A percentile compares a stretch with the other conserved stretches of the same genome.
Evolutionary conservation across 177 flowering plant species (phyloP).

Genomic region (Tripterygium wilfordii): DNA sequence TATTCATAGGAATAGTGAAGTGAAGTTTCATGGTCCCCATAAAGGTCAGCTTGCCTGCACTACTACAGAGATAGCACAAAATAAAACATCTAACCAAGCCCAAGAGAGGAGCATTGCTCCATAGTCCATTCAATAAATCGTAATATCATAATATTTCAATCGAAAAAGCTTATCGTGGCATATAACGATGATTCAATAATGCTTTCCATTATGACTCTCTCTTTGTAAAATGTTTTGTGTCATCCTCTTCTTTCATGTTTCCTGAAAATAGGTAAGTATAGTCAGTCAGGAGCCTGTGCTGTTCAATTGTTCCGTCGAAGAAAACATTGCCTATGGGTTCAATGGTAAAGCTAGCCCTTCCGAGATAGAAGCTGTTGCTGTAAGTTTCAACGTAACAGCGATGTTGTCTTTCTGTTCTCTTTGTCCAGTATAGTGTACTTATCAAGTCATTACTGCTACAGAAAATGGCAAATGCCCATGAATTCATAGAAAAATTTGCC

Average conservation of each 20-base stretch:
- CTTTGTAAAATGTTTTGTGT: too few relatives aligned
- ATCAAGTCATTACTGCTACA: slow-evolving; percentile 22
- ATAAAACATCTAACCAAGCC: too few relatives aligned
- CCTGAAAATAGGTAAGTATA: slow-evolving; percentile 67
- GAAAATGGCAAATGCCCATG: slow-evolving; percentile 99
- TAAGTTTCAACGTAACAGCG: slow-evolving; percentile 24
- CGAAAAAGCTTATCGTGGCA: too few relatives aligned
- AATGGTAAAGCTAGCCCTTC: slow-evolving; percentile 57
- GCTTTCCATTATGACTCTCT: too few relatives aligned
- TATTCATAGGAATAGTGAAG: too few relatives aligned
- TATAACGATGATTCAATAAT: too few relatives aligned
- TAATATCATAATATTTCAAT: too few relatives aligned
- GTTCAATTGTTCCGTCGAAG: slow-evolving; percentile 90
- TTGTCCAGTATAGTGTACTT: background rate
- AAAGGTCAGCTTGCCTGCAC: too few relatives aligned
- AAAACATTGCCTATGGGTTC: slow-evolving; percentile 90
- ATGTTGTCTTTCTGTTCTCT: background rate
- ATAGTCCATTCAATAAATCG: too few relatives aligned
- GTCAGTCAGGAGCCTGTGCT: slow-evolving; percentile 98
- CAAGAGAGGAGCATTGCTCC: too few relatives aligned
- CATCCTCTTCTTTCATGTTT: background rate
- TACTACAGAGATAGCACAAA: too few relatives aligned
- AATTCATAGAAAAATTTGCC: slow-evolving; percentile 78
- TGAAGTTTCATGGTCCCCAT: too few relatives aligned
- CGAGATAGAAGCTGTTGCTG: slow-evolving; percentile 88